Conservation (phyloP, 768 basidiomycete genomes). For the Pseudohyphozyma bogoriensis region DNA sequence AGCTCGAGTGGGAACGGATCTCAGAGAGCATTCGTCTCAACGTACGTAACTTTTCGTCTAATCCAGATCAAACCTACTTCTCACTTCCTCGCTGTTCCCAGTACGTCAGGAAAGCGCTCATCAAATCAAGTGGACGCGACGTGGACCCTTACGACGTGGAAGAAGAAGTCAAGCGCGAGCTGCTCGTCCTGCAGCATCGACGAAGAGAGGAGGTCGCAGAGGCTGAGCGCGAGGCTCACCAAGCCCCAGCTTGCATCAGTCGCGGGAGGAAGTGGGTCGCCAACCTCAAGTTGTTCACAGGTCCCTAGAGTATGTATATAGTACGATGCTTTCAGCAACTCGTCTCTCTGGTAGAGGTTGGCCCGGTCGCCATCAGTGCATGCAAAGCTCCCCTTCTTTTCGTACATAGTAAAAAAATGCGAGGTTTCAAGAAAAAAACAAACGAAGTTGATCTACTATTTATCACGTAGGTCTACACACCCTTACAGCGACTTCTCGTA, state of each 20-base stretch:
- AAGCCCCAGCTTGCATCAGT: not conserved
- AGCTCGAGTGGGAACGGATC: constrained; percentile 18
- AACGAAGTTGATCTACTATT: too few species aligned
- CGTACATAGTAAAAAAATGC: too few species aligned
- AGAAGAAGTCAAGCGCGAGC: constrained; percentile 11
- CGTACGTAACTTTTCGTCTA: constrained; percentile 3
- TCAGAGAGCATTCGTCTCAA: constrained; percentile 6
- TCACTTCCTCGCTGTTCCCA: not conserved
- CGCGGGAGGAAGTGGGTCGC: not conserved
- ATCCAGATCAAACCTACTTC: not conserved
- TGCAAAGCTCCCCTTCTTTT: too few species aligned
- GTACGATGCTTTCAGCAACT: too few species aligned
- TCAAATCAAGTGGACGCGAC: constrained; percentile 5
- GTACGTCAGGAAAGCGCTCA: constrained; percentile 11
- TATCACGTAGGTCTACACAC: too few species aligned
- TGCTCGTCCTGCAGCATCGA: constrained; percentile 1
- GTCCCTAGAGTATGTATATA: too few species aligned
- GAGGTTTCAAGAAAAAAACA: too few species aligned
- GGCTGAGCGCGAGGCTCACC: not conserved
- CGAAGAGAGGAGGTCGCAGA: constrained; percentile 1
- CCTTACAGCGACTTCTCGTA: constrained; percentile 6
- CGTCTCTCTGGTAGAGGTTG: too few species aligned
- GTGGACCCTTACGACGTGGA: constrained; percentile 13
- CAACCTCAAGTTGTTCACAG: too few species aligned
- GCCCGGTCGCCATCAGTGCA: too few species aligned